Conservation (phyloP, 106 monocot genomes). For the Amphibolis antarctica region DNA sequence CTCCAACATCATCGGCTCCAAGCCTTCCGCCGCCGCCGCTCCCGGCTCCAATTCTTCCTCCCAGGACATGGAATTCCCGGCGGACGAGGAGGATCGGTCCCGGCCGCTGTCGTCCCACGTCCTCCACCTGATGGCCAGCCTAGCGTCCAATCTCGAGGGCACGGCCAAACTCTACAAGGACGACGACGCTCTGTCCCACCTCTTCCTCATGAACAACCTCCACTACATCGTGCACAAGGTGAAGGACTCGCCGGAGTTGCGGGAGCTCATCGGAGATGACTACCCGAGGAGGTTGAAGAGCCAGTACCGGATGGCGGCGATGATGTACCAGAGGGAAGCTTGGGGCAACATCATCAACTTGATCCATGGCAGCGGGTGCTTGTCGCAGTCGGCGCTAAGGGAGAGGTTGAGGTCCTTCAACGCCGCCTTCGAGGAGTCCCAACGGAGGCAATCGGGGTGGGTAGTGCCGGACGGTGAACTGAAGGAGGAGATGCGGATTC, state of each 20-base stretch:
- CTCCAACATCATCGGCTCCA: conserved; percentile 37
- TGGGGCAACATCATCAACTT: conserved; percentile 53
- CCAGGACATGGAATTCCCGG: conserved; percentile 39
- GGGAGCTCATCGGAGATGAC: conserved; percentile 45
- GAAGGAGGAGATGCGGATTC: conserved; percentile 71
- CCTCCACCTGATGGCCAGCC: conserved; percentile 55
- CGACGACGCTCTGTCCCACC: conserved; percentile 42
- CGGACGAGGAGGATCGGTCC: conserved; percentile 5
- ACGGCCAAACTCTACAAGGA: conserved; percentile 62
- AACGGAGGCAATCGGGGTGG: conserved; percentile 53
- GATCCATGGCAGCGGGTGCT: conserved; percentile 71
- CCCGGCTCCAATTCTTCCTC: too few relatives aligned
- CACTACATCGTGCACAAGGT: conserved; percentile 77
- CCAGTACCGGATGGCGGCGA: conserved; percentile 43
- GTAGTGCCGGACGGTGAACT: conserved; percentile 59
- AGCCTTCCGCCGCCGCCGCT: conserved; percentile 19
- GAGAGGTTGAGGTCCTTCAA: conserved; percentile 87
- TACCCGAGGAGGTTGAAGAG: conserved; percentile 41
- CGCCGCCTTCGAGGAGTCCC: conserved; percentile 67
- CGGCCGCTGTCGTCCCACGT: conserved; percentile 56
- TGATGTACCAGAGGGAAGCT: conserved; percentile 52
- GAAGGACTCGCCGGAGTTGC: conserved; percentile 47
- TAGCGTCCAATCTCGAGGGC: conserved; percentile 45
- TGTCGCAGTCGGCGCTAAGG: conserved; percentile 44
- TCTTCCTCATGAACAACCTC: conserved; percentile 79